A percentile compares a stretch with the other conserved stretches of the same genome.
These are phyloP conservation scores for Boletus mariae DNA, from an alignment of 1,284 basidiomycete species.

Conservation along the genomic window DNA sequence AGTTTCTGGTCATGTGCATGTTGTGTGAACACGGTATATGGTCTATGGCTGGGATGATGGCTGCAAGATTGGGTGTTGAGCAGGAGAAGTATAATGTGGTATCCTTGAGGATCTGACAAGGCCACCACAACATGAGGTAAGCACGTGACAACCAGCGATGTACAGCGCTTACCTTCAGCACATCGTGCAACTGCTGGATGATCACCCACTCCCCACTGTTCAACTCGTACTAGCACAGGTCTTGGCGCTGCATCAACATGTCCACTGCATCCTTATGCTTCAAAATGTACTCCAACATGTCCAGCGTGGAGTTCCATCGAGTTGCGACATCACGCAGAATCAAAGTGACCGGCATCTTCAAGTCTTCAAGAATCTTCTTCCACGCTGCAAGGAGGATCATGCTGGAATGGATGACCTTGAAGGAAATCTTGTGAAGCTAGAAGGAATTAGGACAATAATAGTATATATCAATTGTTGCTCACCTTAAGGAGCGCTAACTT, in stretches of 20 bases:
- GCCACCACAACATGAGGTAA: no score
- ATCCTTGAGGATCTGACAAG: slow-evolving; percentile 1
- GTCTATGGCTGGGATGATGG: slow-evolving; percentile 19
- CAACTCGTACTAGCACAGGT: not conserved
- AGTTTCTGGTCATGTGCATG: not conserved
- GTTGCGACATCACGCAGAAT: slow-evolving; percentile 23
- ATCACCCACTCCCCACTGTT: not conserved
- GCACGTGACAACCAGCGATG: no score
- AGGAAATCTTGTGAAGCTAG: slow-evolving; percentile 15
- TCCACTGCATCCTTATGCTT: not conserved
- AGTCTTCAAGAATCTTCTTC: not conserved
- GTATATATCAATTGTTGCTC: not conserved
- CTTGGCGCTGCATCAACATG: slow-evolving; percentile 25
- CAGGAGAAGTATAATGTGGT: slow-evolving; percentile 2
- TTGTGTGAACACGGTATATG: not conserved
- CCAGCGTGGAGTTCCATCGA: no score
- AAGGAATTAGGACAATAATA: not conserved
- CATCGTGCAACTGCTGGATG: slow-evolving; percentile 24
- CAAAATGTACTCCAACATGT: not conserved
- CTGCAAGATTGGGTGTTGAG: slow-evolving; percentile 1
- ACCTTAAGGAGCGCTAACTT: slow-evolving; percentile 5
- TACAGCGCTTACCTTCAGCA: slow-evolving; percentile 20
- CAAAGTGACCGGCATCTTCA: slow-evolving; percentile 1
- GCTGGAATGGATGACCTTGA: slow-evolving; percentile 15
- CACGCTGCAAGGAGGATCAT: slow-evolving; percentile 17